These are phyloP conservation scores for Mycena alexandri DNA, from an alignment of 768 basidiomycete genomes.

Conservation along the genomic window DNA sequence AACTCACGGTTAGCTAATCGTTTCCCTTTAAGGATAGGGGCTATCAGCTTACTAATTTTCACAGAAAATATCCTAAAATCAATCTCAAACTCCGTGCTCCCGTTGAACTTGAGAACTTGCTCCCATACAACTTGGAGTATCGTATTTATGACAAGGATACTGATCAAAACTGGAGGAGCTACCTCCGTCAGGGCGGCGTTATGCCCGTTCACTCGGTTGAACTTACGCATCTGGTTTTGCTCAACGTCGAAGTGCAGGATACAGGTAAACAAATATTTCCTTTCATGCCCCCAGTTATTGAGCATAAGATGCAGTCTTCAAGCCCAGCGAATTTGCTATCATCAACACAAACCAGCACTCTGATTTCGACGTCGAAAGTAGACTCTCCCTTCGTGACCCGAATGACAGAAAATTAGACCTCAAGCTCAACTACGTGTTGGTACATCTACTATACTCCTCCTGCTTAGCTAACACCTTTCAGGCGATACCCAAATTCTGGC, in stretches of 20 bases:
- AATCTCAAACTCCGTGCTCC: constrained; percentile 91
- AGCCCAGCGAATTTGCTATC: constrained; percentile 96
- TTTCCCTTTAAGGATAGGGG: constrained; percentile 2
- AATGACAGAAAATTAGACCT: constrained; percentile 83
- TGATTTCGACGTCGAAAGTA: constrained; percentile 86
- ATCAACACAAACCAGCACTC: constrained; percentile 95
- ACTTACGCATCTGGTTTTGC: constrained; percentile 86
- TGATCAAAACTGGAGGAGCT: constrained; percentile 94
- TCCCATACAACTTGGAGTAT: constrained; percentile 95
- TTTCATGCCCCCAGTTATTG: not conserved
- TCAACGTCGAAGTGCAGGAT: constrained; percentile 93
- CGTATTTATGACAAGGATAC: constrained; percentile 97
- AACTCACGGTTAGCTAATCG: constrained; percentile 57
- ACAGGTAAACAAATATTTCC: constrained; percentile 66
- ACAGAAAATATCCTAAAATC: constrained; percentile 87
- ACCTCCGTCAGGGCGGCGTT: constrained; percentile 90
- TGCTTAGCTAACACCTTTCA: constrained; percentile 39
- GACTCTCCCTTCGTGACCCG: constrained; percentile 78
- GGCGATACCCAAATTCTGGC: constrained; percentile 88
- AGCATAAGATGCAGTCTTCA: constrained; percentile 71
- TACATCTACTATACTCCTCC: constrained; percentile 24
- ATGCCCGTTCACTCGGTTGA: constrained; percentile 98
- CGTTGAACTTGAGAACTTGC: constrained; percentile 93
- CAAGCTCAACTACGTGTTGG: constrained; percentile 91
- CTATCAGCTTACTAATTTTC: constrained; percentile 2